Percentiles rank a stretch among this genome's conserved stretches.
These are phyloP conservation scores for Alternaria triticina DNA, from an alignment of 2,329 filamentous ascomycete species.

Conservation along the genomic window DNA sequence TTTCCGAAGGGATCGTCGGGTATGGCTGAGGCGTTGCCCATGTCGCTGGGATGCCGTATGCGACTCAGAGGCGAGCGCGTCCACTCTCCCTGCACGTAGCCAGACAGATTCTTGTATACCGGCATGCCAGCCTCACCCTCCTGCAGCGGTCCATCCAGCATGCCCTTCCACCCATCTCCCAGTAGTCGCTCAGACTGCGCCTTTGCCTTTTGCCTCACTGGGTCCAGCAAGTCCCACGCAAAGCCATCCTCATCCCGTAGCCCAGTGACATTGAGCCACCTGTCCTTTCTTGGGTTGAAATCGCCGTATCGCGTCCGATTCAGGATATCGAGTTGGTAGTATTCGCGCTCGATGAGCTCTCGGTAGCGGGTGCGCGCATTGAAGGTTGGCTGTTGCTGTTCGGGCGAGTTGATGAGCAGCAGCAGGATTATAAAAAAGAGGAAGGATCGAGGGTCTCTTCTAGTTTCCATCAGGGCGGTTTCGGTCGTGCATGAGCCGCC, in stretches of 20 bases:
- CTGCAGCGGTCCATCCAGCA: slow-evolving; percentile 45
- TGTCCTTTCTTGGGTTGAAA: slow-evolving; percentile 53
- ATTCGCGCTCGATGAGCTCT: slow-evolving; percentile 59
- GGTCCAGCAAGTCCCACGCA: slow-evolving; percentile 75
- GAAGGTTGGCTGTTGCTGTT: slow-evolving; percentile 43
- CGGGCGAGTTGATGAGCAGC: slow-evolving; percentile 47
- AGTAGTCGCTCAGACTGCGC: slow-evolving; percentile 58
- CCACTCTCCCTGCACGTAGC: slow-evolving; percentile 79
- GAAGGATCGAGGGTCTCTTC: slow-evolving; percentile 45
- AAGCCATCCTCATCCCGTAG: slow-evolving; percentile 76
- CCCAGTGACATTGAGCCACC: slow-evolving; percentile 70
- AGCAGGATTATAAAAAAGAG: slow-evolving; percentile 47
- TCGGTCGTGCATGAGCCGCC: slow-evolving; percentile 30
- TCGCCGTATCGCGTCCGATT: slow-evolving; percentile 53
- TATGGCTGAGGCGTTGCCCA: slow-evolving; percentile 62
- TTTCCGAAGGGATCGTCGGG: slow-evolving; percentile 71
- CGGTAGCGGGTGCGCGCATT: slow-evolving; percentile 48
- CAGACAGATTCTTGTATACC: slow-evolving; percentile 80
- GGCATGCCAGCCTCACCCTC: slow-evolving; percentile 54
- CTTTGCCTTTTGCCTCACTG: slow-evolving; percentile 70
- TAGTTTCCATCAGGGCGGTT: slow-evolving; percentile 45
- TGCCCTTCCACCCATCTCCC: slow-evolving; percentile 40
- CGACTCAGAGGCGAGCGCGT: slow-evolving; percentile 61
- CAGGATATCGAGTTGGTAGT: slow-evolving; percentile 55
- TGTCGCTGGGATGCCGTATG: slow-evolving; percentile 53